Evolutionary conservation across 164 flowering plant genomes (phyloP).

Genomic region (Piper betle): DNA sequence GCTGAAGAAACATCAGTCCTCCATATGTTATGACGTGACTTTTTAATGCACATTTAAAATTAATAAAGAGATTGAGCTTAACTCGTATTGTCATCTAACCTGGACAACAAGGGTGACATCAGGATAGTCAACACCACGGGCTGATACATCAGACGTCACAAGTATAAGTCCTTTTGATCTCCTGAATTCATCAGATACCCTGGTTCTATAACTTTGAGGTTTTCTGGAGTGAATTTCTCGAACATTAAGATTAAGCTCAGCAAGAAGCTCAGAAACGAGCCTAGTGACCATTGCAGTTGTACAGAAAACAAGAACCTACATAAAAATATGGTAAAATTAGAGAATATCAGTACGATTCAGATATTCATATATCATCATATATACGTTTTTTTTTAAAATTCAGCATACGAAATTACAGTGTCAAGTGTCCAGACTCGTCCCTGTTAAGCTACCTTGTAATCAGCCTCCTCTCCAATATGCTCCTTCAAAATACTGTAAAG

Average conservation of each 20-base stretch:
- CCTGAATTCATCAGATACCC: conserved; percentile 90
- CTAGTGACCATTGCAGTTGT: conserved; percentile 94
- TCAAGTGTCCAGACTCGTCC: not conserved
- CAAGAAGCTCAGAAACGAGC: conserved; percentile 72
- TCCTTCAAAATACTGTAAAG: conserved; percentile 64
- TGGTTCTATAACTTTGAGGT: conserved; percentile 85
- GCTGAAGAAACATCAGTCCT: too few species aligned
- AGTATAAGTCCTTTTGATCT: conserved; percentile 95
- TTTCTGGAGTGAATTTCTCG: conserved; percentile 96
- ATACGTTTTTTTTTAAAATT: too few species aligned
- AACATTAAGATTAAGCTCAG: conserved; percentile 73
- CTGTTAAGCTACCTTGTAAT: conserved; percentile 59
- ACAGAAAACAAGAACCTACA: conserved; percentile 92
- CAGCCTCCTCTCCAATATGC: conserved; percentile 75
- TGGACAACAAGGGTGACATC: conserved; percentile 96
- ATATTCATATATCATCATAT: too few species aligned
- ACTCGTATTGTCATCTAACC: conserved; percentile 23
- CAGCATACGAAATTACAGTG: not conserved
- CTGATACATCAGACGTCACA: conserved; percentile 99
- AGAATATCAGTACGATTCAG: too few species aligned
- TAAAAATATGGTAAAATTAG: not conserved
- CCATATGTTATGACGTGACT: too few species aligned
- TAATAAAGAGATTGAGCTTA: too few species aligned
- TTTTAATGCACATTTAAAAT: too few species aligned
- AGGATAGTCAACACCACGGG: conserved; percentile 99